Base-by-base conservation (phyloP, 2,329 filamentous ascomycete genomes). In the Grosmannia penicillata region DNA sequence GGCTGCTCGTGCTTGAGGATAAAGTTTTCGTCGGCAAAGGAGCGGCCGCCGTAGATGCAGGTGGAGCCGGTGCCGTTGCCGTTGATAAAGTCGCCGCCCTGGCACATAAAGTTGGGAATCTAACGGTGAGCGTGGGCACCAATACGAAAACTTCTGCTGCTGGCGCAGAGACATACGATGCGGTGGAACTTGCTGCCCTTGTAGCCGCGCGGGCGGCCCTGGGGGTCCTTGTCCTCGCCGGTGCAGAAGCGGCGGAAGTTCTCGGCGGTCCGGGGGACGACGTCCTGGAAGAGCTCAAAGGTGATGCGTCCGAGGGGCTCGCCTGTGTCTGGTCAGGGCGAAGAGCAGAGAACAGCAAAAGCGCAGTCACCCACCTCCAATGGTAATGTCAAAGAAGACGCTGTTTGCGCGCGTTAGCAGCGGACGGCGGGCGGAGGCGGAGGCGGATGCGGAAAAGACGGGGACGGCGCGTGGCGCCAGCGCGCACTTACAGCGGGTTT, bases 241-340 rank as follows among this genome's bases (percentile, higher is more conserved):
- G 89, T 96, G 63, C 87, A 95, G 63, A 94, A 94, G 55, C 93
- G 85, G 33, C 87, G 82, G 58, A 98, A 96, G 65, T 96, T 96
- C 60, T 96, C 91, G 23, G 86, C 84, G 8, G 91, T 96, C 51
- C 78, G 79, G 46, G 87, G 86, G 0, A 85, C 82, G 18, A 81
- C 68, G 59, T 93, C 72, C 44, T 78, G 76, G 66, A 91, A 95
- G 44, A 98, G 75, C 60, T 95, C 84, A 57, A 94, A 86, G 48
- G 82, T 87, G 53, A 94, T 76, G 41, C 86, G 78, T 45, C 87
- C 87, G 14, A 94, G 72, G 3, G 83, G 78, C 53, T 93, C 83
- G 44, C 86, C 86, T 91, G 18, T 17, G 9, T 17, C n/a, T 21
- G 9, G 21, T 33, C 13, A 23, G 25, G 5, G 11, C 8, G 8